Evolutionary conservation across 2,329 filamentous ascomycete genomes (phyloP), one percentile per base, ranked within the genome.

Genomic region (Lecanicillium sp.): DNA sequence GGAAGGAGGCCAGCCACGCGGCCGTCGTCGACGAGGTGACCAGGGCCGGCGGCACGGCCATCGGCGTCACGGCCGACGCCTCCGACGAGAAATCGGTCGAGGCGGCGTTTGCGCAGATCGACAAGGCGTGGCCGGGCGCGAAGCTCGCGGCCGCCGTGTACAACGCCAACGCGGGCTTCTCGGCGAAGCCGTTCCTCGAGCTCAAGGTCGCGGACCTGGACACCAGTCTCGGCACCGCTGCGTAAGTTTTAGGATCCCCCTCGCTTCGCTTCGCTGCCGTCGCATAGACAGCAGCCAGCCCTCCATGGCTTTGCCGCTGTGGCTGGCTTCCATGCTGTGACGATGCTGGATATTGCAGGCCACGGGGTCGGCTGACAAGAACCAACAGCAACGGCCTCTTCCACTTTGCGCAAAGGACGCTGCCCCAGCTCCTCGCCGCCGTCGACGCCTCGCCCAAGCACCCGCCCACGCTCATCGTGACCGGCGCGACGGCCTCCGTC

Each of bases 381-480:
- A n/a, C n/a, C n/a, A 4, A 38, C 49, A 82, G 79, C 6, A 74
- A 74, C 29, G 88, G 87, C 11, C 84, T 86, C 23, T 89, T 88
- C 64, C 68, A 83, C 57, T 95, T 95, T 64, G 81, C 87, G 1
- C 83, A 91, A 63, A 72, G 75, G 3, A 71, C 79, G 1, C 67
- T 95, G 1, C 89, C 90, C 0, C 72, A 84, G 1, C 77, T 95
- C 1, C 74, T 90, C 2, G 73, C 81, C 19, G 73, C 82, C 0
- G 76, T 81, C 1, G 63, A 65, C 0, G 67, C 70, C 36, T 65
- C 77, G 0, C 71, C 76, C 26, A 29, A 58, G 2, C 67, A 88
- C 59, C 87, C 89, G 4, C 89, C 89, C 0, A 84, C 85, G 0
- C 71, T 95, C 17, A 84, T 95, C 58, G 86, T 94, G 66, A 95